Percentiles rank a stretch among this genome's conserved stretches.
Evolutionary conservation across 306 rosid genomes (phyloP).

Genomic region (Castanea sativa): DNA sequence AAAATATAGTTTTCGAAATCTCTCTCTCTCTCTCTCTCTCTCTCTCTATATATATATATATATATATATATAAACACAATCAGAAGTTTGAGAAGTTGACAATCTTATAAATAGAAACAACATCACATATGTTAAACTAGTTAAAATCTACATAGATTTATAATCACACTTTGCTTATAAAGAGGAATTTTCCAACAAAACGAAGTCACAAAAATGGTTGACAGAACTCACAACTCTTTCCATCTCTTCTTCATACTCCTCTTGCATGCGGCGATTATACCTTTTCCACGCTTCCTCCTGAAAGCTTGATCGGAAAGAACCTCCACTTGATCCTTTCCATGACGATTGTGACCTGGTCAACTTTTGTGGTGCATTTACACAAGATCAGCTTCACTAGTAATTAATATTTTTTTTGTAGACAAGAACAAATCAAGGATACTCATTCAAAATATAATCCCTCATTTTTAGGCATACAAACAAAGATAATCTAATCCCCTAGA

Average conservation of each 20-base stretch:
- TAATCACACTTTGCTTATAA: background rate
- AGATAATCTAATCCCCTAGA: background rate
- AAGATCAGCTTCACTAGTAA: slow-evolving; percentile 32
- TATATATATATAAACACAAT: no score
- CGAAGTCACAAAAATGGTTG: background rate
- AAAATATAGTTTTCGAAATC: no score
- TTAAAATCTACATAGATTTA: background rate
- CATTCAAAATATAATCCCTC: background rate
- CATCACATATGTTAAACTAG: background rate
- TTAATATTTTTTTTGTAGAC: background rate
- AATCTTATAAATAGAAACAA: background rate
- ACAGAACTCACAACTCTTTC: slow-evolving; percentile 83
- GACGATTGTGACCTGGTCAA: slow-evolving; percentile 56
- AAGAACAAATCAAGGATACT: background rate
- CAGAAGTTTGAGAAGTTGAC: background rate
- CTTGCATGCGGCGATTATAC: slow-evolving; percentile 79
- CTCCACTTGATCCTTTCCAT: slow-evolving; percentile 51
- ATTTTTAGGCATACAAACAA: no score
- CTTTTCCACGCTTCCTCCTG: slow-evolving; percentile 93
- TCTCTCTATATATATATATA: no score
- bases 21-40: no score
- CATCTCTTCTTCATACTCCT: slow-evolving; percentile 96
- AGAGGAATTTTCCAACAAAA: background rate
- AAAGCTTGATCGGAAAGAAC: slow-evolving; percentile 61
- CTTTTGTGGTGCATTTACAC: slow-evolving; percentile 45